Base-by-base conservation (phyloP, 352 stramenopile species). In the Elongisporangium anandrum region DNA sequence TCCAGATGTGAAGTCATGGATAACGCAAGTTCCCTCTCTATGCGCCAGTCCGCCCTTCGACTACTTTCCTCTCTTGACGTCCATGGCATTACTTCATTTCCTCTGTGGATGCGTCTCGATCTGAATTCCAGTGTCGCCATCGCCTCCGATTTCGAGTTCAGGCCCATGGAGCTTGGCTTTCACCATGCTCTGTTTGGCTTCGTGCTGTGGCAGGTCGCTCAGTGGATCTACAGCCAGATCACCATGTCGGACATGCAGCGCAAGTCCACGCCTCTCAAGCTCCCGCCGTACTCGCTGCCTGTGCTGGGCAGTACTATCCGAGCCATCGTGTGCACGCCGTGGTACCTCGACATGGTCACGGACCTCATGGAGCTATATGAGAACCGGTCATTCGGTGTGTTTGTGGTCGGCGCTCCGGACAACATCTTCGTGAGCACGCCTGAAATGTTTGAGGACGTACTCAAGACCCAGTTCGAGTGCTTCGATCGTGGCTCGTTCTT, bases 391-490 rank as follows among this genome's bases (percentile, higher is more conserved):
- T 67, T 59, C 52, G 56, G 47, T 16, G 20, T 62, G 10, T 41
- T 51, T 24, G 22, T 64, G 22, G 24, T 45, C 1, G 63, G 63
- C 17, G 20, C 39, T 19, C 57, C 58, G 4, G 57, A 60, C 50
- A 47, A 65, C 17, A 19, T 69, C 26, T 22, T 61, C 53, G 45
- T 65, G 19, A 50, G 34, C 15, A 64, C 58, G 39, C 57, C 54
- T 13, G 50, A 69, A 21, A 20, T 34, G 4, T 64, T 41, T 10
- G 69, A 76, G 34, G 69, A 73, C n/a, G 23, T 77, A 0, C 64
- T 72, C 56, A 72, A 75, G 56, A 57, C 57, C 22, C 70, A 86
- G 29, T 86, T 88, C 54, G 68, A 81, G 50, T 72, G 63, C 23
- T 90, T 88, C 54, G 66, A 55, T 0, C 54, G 45, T 2, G 74